Conservation (phyloP, 2,329 filamentous ascomycete genomes). For the Aspergillus sclerotialis region DNA sequence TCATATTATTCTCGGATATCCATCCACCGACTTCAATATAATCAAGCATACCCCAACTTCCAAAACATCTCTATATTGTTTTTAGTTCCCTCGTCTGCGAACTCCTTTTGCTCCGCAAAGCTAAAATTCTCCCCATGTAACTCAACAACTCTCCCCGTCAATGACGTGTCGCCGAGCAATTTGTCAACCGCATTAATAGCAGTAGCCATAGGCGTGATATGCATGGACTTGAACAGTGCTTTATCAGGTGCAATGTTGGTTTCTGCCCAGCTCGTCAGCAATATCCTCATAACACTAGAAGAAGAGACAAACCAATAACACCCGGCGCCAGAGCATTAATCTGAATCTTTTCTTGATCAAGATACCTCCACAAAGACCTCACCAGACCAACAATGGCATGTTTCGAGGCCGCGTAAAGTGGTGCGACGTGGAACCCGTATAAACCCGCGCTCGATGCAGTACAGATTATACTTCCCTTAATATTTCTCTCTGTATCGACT, state of each 20-base stretch:
- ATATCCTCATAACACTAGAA: background rate
- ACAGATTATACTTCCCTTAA: constrained; percentile 45
- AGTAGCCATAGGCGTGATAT: constrained; percentile 46
- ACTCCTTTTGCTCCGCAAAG: constrained; percentile 37
- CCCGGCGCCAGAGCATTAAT: constrained; percentile 48
- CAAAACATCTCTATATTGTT: constrained; percentile 45
- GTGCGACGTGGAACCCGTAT: constrained; percentile 46
- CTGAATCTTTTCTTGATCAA: constrained; percentile 38
- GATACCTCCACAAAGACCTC: constrained; percentile 37
- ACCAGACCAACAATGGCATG: constrained; percentile 45
- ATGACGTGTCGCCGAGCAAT: constrained; percentile 33
- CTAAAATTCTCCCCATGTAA: constrained; percentile 47
- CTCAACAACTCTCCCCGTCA: constrained; percentile 45
- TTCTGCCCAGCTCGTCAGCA: constrained; percentile 20
- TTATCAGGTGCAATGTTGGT: constrained; percentile 42
- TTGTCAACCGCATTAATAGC: constrained; percentile 38
- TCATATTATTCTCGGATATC: too few species aligned
- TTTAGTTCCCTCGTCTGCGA: constrained; percentile 43
- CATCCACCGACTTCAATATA: too few species aligned
- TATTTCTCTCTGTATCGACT: constrained; percentile 14
- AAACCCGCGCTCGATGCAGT: constrained; percentile 49
- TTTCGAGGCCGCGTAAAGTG: constrained; percentile 45
- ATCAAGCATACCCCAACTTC: constrained; percentile 41
- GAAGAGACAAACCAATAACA: constrained; percentile 37
- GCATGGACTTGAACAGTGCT: constrained; percentile 43